Conservation (phyloP, 2,329 filamentous ascomycete species). For the Penicillium sp. region DNA sequence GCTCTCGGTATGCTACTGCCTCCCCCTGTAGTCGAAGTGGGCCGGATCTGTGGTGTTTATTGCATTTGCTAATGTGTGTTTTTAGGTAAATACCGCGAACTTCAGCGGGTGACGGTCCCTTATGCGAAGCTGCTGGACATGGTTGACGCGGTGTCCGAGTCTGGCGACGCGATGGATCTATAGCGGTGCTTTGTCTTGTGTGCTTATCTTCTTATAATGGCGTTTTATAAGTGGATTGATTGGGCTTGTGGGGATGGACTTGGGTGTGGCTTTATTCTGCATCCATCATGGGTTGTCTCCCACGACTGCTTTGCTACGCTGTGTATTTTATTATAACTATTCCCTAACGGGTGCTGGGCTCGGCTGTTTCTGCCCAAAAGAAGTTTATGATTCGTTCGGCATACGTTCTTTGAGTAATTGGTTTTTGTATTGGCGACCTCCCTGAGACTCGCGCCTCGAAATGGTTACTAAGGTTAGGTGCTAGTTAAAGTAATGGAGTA, state of each 20-base stretch:
- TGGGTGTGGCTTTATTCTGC: conserved; percentile 8
- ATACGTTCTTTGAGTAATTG: too few species aligned
- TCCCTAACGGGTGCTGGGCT: background rate
- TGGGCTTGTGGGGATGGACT: conserved; percentile 3
- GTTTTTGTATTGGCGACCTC: too few species aligned
- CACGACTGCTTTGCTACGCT: background rate
- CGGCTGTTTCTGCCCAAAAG: background rate
- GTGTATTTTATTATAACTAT: background rate
- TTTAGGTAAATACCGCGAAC: conserved; percentile 87
- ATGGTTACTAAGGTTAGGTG: too few species aligned
- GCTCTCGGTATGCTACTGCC: conserved; percentile 71
- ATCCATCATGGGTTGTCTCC: conserved; percentile 4
- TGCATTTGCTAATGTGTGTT: conserved; percentile 6
- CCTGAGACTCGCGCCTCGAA: too few species aligned
- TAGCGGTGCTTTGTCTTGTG: conserved; percentile 18
- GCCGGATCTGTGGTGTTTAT: background rate
- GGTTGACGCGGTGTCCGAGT: conserved; percentile 36
- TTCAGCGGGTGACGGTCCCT: conserved; percentile 92
- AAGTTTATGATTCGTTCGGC: background rate
- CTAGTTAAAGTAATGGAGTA: too few species aligned
- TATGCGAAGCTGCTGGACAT: conserved; percentile 80
- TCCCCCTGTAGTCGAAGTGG: background rate
- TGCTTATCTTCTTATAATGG: conserved; percentile 4
- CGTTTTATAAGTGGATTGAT: conserved; percentile 21
- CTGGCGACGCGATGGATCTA: conserved; percentile 40